A percentile compares a stretch with the other conserved stretches of the same genome.
phyloP scores from a whole-genome alignment of 352 stramenopile genomes.

The Sclerospora graminicola region DNA sequence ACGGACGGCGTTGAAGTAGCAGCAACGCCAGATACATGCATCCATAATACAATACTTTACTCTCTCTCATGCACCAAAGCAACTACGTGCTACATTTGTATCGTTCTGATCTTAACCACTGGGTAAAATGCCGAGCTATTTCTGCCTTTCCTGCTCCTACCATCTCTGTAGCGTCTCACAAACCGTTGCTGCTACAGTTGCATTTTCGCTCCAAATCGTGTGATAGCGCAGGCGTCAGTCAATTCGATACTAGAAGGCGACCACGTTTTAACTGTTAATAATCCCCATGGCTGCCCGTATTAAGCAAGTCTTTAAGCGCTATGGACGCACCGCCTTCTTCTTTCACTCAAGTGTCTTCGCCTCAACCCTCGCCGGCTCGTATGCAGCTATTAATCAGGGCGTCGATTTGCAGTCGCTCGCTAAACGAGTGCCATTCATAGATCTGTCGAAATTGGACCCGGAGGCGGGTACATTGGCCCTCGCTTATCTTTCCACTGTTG shows the following conservation, averaged over 20 bases:
- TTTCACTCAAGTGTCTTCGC: conserved; percentile 90
- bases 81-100: too few species aligned
- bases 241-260: neutral
- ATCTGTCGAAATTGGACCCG: conserved; percentile 56
- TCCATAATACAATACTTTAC: too few species aligned
- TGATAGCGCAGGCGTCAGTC: neutral
- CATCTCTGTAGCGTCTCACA: neutral
- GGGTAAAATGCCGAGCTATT: too few species aligned
- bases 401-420: conserved; percentile 49
- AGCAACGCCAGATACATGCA: neutral
- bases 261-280: neutral
- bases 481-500: conserved; percentile 90
- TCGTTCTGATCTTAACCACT: too few species aligned
- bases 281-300: conserved; percentile 44
- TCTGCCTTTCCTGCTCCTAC: too few species aligned
- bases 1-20: neutral
- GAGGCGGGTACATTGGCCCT: conserved; percentile 58
- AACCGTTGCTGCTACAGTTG: neutral
- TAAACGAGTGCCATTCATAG: conserved; percentile 56
- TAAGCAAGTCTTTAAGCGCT: conserved; percentile 85
- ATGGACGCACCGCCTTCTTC: conserved; percentile 91
- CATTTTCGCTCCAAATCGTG: conserved; percentile 6
- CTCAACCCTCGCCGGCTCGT: conserved; percentile 87
- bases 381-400: conserved; percentile 54
- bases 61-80: neutral